Base-by-base conservation (phyloP, 2,329 filamentous ascomycete species). In the Zymoseptoria passerinii region DNA sequence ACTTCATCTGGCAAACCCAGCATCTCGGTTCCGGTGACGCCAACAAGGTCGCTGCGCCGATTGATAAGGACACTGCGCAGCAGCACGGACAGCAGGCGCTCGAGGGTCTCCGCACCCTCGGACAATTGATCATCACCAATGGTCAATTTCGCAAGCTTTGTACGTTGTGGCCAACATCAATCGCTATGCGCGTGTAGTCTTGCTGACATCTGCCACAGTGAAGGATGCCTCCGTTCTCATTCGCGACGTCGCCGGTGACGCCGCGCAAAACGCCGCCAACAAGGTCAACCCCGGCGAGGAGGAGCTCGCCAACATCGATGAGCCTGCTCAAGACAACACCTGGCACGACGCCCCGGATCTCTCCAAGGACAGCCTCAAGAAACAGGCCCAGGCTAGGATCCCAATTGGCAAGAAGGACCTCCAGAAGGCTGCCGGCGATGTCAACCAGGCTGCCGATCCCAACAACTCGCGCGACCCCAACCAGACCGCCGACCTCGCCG, bases 1-100 rank as follows among this genome's bases (percentile, higher is more conserved):
- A 99, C 69, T 97, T 99, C 75, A 90, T 97, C 75, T 99, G 89
- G 88, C 89, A 96, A 72, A 92, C 91, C 0, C 85, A 90, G 70
- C 82, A 88, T 52, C 85, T 94, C 62, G 83, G 85, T 55, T 77
- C 83, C 58, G 85, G 80, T 67, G 79, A 81, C 54, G 80, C 89
- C 27, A 73, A 76, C 58, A 74, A 80, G 1, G 89, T 90, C 3
- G 79, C 80, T 57, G 81, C 83, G 1, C 87, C 90, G 0, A 67
- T 95, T 52, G 82, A 84, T 70, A 95, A 90, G 78, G 85, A 89
- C 0, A 81, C 82, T 1, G 89, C 89, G 27, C 84, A 88, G 76
- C 86, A 92, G 71, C 90, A 99, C 72, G 90, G 87, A 48, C 84
- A 94, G 63, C 82, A 92, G 72, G 90, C 88, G 1, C 78, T 95